phyloP scores from a whole-genome alignment of 495 filamentous ascomycete species.

The Hypoxylon cercidicola region DNA sequence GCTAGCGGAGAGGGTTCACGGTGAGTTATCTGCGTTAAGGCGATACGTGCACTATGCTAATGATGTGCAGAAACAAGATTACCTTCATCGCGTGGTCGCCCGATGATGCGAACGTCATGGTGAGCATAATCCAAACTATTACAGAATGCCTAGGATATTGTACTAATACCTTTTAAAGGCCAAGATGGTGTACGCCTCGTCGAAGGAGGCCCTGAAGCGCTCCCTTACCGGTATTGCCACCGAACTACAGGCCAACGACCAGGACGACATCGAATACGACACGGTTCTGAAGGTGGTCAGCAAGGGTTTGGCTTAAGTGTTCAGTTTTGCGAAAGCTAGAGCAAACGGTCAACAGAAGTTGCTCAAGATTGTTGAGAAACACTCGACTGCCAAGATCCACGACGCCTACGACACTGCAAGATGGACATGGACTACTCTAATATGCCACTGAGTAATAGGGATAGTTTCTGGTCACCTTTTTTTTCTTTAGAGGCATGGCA shows the following conservation, averaged over 20 bases:
- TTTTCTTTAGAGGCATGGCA: constrained; percentile 40
- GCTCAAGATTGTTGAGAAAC: constrained; percentile 31
- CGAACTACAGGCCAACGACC: constrained; percentile 94
- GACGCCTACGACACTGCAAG: constrained; percentile 41
- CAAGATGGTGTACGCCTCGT: constrained; percentile 97
- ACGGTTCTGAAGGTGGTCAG: constrained; percentile 79
- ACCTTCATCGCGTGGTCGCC: constrained; percentile 95
- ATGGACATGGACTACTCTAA: constrained; percentile 34
- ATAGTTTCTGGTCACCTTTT: constrained; percentile 40
- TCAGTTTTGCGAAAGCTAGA: constrained; percentile 13
- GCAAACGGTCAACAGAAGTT: constrained; percentile 23
- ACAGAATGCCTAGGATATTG: neutral
- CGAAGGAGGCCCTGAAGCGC: constrained; percentile 90
- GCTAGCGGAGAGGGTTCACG: constrained; percentile 82
- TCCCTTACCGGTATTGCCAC: constrained; percentile 79
- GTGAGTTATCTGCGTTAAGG: constrained; percentile 55
- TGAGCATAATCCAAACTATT: constrained; percentile 58
- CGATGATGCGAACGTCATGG: constrained; percentile 81
- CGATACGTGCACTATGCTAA: constrained; percentile 26
- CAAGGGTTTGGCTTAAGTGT: constrained; percentile 70
- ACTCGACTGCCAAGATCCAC: constrained; percentile 39
- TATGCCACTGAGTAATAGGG: constrained; percentile 32
- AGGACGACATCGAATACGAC: constrained; percentile 87
- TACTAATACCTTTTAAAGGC: constrained; percentile 59
- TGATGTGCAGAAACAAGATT: constrained; percentile 82